Percentiles rank a stretch among this genome's conserved stretches.
phyloP scores from a whole-genome alignment of 2,329 filamentous ascomycete species.

The Colletotrichum theobromicola region DNA sequence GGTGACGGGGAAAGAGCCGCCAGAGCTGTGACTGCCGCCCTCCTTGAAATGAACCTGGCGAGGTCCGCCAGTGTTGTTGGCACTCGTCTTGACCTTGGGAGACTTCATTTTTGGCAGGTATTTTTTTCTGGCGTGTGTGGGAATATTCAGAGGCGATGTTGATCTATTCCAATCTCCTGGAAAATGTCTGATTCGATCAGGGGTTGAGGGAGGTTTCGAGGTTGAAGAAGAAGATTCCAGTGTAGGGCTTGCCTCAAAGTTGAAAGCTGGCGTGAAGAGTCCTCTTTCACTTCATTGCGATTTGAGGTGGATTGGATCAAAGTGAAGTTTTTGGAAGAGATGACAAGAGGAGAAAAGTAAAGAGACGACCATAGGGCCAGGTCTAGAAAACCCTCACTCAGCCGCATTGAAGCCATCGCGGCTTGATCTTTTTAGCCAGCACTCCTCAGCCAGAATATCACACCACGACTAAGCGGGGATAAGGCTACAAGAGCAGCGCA shows the following conservation, averaged over 20 bases:
- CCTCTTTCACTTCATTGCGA: background rate
- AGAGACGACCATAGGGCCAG: background rate
- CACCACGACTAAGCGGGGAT: background rate
- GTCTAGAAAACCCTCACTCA: background rate
- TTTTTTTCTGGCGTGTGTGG: background rate
- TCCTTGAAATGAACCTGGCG: constrained; percentile 12
- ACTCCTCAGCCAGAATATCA: background rate
- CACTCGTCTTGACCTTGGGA: constrained; percentile 7
- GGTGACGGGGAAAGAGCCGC: background rate
- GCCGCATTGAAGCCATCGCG: background rate
- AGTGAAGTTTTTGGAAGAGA: background rate
- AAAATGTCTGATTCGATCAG: background rate
- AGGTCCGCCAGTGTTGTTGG: constrained; percentile 9
- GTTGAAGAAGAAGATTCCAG: background rate
- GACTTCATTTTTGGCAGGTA: constrained; percentile 6
- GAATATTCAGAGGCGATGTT: background rate
- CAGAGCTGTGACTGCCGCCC: background rate
- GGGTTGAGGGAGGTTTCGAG: background rate
- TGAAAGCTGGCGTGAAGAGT: background rate
- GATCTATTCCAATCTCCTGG: background rate
- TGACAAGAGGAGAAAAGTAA: background rate
- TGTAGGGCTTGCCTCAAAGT: background rate
- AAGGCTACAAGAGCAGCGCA: background rate
- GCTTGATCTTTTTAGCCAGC: background rate
- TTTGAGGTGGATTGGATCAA: background rate